A percentile compares a stretch with the other conserved stretches of the same genome.
Conservation (phyloP, 2,329 filamentous ascomycete genomes). For the Periglandula ipomoeae region DNA sequence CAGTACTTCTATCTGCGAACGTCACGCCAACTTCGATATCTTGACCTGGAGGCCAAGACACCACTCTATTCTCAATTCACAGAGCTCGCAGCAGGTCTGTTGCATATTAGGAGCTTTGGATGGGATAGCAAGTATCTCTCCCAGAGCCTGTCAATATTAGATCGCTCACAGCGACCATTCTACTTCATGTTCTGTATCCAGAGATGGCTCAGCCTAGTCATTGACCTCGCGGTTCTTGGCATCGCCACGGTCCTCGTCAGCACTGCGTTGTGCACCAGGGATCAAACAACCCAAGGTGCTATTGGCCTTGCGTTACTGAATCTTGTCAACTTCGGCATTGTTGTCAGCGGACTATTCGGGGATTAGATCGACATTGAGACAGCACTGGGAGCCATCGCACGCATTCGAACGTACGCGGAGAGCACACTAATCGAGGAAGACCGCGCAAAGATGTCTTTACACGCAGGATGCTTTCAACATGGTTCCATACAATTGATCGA, state of each 20-base stretch:
- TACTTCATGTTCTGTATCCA: slow-evolving; percentile 40
- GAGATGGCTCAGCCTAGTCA: slow-evolving; percentile 37
- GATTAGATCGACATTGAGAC: neutral
- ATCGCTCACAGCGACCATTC: slow-evolving; percentile 17
- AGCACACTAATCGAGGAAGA: neutral
- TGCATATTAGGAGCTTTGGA: slow-evolving; percentile 25
- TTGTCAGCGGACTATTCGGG: neutral
- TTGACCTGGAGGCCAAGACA: slow-evolving; percentile 20
- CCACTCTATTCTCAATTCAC: slow-evolving; percentile 19
- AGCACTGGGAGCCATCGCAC: slow-evolving; percentile 1
- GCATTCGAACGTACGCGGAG: neutral
- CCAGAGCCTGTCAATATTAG: slow-evolving; percentile 21
- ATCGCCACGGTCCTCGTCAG: slow-evolving; percentile 36
- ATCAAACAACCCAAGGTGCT: slow-evolving; percentile 18
- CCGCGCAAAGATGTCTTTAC: neutral
- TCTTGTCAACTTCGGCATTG: neutral
- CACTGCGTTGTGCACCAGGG: slow-evolving; percentile 19
- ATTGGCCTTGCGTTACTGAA: neutral
- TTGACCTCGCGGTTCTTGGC: slow-evolving; percentile 35
- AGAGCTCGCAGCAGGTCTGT: slow-evolving; percentile 14
- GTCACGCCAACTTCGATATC: slow-evolving; percentile 20
- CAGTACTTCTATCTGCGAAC: slow-evolving; percentile 20
- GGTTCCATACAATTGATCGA: too few species aligned
- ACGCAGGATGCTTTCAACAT: neutral
- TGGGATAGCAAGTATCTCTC: slow-evolving; percentile 13